A percentile compares a stretch with the other conserved stretches of the same genome.
These are phyloP conservation scores for Platanus orientalis DNA, from an alignment of 164 flowering plant genomes.

Conservation along the genomic window DNA sequence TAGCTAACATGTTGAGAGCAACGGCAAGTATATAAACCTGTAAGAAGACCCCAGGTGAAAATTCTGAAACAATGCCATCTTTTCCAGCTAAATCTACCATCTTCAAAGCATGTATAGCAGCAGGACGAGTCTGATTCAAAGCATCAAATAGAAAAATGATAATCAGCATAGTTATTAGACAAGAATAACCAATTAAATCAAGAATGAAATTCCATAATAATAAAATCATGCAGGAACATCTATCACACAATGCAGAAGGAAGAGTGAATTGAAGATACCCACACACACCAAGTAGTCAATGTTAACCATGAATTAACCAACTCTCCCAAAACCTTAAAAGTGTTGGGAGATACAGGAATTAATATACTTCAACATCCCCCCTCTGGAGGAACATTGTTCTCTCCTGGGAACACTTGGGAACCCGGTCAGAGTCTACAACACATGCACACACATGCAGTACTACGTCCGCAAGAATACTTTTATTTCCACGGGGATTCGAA, in stretches of 20 bases:
- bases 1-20: slow-evolving; percentile 1
- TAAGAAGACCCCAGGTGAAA: slow-evolving; percentile 86
- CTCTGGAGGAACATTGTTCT: too few relatives aligned
- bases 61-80: slow-evolving; percentile 70
- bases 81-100: slow-evolving; percentile 74
- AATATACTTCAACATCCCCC: too few relatives aligned
- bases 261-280: background rate
- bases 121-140: slow-evolving; percentile 70
- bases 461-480: too few relatives aligned
- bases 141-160: slow-evolving; percentile 16
- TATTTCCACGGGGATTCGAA: too few relatives aligned
- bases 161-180: background rate
- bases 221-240: background rate
- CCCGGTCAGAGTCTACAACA: too few relatives aligned
- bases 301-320: too few relatives aligned
- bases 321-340: too few relatives aligned
- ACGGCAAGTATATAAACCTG: slow-evolving; percentile 54
- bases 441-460: too few relatives aligned
- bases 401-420: too few relatives aligned
- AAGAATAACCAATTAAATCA: background rate
- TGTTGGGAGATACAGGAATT: too few relatives aligned
- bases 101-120: slow-evolving; percentile 54
- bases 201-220: background rate
- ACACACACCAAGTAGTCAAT: too few relatives aligned
- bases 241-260: background rate